These are phyloP conservation scores for Brasilioporus rufonigricans DNA, from an alignment of 768 basidiomycete species.

Conservation along the genomic window DNA sequence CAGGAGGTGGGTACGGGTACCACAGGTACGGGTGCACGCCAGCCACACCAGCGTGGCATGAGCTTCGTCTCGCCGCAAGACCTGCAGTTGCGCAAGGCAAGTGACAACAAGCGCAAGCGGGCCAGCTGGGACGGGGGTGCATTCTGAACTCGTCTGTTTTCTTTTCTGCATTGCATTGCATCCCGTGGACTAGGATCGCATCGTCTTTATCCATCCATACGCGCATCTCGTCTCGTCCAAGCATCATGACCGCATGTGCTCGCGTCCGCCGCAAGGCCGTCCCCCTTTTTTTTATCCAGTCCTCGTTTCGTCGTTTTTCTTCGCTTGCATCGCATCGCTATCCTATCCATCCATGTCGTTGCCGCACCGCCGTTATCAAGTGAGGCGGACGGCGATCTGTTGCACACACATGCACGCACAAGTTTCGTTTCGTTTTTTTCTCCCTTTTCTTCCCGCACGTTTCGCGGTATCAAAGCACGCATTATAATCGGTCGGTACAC, in stretches of 20 bases:
- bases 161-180: neutral
- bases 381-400: neutral
- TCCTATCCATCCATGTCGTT: neutral
- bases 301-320: slow-evolving; percentile 8
- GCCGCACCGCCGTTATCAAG: slow-evolving; percentile 5
- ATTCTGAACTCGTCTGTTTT: slow-evolving; percentile 16
- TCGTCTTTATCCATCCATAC: slow-evolving; percentile 12
- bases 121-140: slow-evolving; percentile 55
- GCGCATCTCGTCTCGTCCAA: slow-evolving; percentile 1
- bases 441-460: slow-evolving; percentile 1
- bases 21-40: slow-evolving; percentile 11
- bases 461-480: slow-evolving; percentile 22
- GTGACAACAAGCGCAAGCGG: slow-evolving; percentile 55
- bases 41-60: slow-evolving; percentile 45
- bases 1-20: slow-evolving; percentile 8
- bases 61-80: slow-evolving; percentile 55
- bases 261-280: slow-evolving; percentile 9
- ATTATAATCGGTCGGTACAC: slow-evolving; percentile 28
- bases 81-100: slow-evolving; percentile 44
- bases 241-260: slow-evolving; percentile 1
- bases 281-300: neutral
- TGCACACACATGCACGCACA: slow-evolving; percentile 10
- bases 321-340: slow-evolving; percentile 27
- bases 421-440: neutral
- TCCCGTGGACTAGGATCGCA: slow-evolving; percentile 5